Conservation (phyloP, 1,284 basidiomycete genomes). For the Cryptococcus jaspeensis region DNA sequence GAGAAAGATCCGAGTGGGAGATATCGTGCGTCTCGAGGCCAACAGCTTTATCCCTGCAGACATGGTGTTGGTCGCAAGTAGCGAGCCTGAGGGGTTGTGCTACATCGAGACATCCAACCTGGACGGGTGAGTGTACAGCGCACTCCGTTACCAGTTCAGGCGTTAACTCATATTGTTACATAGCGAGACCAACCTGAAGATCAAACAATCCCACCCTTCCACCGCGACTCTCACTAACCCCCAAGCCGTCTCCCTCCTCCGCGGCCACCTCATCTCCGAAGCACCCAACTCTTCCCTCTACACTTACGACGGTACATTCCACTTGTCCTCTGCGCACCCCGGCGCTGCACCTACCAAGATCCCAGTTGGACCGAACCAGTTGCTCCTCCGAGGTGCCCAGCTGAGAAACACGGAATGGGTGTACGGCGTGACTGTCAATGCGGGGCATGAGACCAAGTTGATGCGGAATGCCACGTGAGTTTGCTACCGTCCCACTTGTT, state of each 20-base stretch:
- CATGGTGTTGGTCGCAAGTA: slow-evolving; percentile 80
- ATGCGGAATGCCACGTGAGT: slow-evolving; percentile 90
- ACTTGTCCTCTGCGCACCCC: slow-evolving; percentile 55
- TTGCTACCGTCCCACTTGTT: background rate
- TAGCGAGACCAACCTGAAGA: slow-evolving; percentile 97
- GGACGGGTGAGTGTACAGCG: slow-evolving; percentile 69
- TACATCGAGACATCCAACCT: slow-evolving; percentile 98
- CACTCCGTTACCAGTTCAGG: background rate
- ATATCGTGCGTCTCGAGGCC: slow-evolving; percentile 84
- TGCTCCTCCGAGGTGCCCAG: slow-evolving; percentile 91
- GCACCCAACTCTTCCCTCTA: slow-evolving; percentile 98
- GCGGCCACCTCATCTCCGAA: slow-evolving; percentile 84
- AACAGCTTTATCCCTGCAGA: slow-evolving; percentile 97
- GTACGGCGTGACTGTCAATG: slow-evolving; percentile 91
- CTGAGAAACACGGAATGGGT: slow-evolving; percentile 95
- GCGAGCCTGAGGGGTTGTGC: slow-evolving; percentile 94
- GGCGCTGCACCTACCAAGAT: slow-evolving; percentile 62
- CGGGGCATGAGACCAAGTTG: slow-evolving; percentile 96
- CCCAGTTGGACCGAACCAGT: slow-evolving; percentile 90
- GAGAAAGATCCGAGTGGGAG: slow-evolving; percentile 87
- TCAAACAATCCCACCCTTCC: slow-evolving; percentile 89
- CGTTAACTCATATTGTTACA: background rate
- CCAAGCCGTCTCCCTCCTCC: slow-evolving; percentile 67
- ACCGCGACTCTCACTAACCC: slow-evolving; percentile 79
- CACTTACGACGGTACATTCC: slow-evolving; percentile 82